Evolutionary conservation across 2,329 filamentous ascomycete genomes (phyloP), one percentile per base, ranked within the genome.

Genomic region (Mollisia scopiformis): DNA sequence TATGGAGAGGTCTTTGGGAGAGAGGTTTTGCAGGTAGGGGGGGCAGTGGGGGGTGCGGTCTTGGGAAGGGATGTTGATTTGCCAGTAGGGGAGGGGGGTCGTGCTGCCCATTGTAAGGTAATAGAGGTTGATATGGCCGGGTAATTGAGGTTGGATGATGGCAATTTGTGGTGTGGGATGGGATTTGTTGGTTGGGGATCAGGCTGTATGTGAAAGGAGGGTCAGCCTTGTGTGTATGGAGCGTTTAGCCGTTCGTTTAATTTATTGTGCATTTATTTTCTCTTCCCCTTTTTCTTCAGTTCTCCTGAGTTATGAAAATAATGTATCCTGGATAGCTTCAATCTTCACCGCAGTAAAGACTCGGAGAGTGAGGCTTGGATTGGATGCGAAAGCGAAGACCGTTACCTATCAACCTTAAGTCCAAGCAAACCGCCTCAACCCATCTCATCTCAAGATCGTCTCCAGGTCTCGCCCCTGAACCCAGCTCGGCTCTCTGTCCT

Each of bases 41-140:
- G 93, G 93, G 71, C 93, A 96, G 56, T 87, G 80, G 2, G 75
- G 68, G 0, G 88, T 86, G 73, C 88, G 85, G 64, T 88, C 77
- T 27, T 80, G 73, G 35, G 78, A 76, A 0, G 90, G 86, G 16
- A 96, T 78, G 74, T 97, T 97, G 75, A 90, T 82, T 64, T 94
- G 89, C 93, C 93, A 97, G 79, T 89, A 96, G 0, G 89, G 88
- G 25, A 69, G 65, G 23, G 60, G 57, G 8, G 55, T 56, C 13
- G 58, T 63, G 31, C 13, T 33, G 30, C n/a, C n/a, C n/a, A n/a
- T n/a, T n/a, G n/a, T n/a, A n/a, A n/a, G n/a, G n/a, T n/a, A n/a
- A n/a, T n/a, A n/a, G n/a, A n/a, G n/a, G n/a, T n/a, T n/a, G n/a
- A n/a, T n/a, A n/a, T n/a, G n/a, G n/a, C n/a, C n/a, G n/a, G n/a